phyloP scores from a whole-genome alignment of 345 rosid species.

The Lepidium didymum region DNA sequence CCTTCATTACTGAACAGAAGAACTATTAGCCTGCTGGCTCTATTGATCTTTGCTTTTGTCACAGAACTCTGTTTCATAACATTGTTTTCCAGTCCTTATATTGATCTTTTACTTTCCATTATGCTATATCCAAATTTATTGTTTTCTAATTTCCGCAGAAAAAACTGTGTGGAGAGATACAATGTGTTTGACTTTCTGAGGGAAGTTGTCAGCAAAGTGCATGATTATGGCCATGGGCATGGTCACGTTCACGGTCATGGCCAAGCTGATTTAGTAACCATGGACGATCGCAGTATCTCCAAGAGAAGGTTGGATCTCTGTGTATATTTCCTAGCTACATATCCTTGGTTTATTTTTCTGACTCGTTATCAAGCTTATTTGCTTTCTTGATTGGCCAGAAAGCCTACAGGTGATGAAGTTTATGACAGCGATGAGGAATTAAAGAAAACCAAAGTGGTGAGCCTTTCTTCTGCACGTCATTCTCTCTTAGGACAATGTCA shows the following conservation, averaged over 20 bases:
- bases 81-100: not conserved
- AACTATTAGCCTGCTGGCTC: not conserved
- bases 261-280: conserved; percentile 49
- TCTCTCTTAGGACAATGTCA: not conserved
- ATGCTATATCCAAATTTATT: not conserved
- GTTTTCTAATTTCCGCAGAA: conserved; percentile 38
- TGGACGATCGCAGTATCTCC: conserved; percentile 63
- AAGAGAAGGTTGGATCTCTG: conserved; percentile 53
- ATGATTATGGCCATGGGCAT: conserved; percentile 77
- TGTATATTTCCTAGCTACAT: not conserved
- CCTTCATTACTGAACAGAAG: not conserved
- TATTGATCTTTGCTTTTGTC: not conserved
- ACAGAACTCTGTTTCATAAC: not conserved
- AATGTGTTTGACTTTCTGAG: conserved; percentile 93
- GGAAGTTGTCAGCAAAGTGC: conserved; percentile 85
- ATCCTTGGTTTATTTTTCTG: not conserved
- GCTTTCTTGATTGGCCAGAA: conserved; percentile 40
- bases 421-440: conserved; percentile 82
- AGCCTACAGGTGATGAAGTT: conserved; percentile 64
- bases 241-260: conserved; percentile 63
- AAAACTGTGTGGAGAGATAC: conserved; percentile 89
- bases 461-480: not conserved
- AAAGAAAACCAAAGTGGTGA: conserved; percentile 76
- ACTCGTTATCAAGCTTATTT: not conserved
- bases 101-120: not conserved